Conservation (phyloP, 2,329 filamentous ascomycete species). For the Sclerotinia spermophila region DNA sequence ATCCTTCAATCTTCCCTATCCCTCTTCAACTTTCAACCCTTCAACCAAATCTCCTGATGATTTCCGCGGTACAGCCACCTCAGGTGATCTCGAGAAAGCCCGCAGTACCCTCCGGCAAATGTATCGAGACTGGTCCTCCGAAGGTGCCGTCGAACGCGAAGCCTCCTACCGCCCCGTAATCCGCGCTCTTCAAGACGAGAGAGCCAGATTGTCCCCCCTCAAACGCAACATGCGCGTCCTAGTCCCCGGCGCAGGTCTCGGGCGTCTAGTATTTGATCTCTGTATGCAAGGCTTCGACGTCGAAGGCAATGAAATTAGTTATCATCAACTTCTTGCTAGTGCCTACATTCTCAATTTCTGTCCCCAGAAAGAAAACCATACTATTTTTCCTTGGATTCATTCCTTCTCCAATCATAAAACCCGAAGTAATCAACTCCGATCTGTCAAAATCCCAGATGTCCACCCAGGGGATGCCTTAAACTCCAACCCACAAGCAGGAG, state of each 20-base stretch:
- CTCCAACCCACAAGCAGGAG: conserved; percentile 44
- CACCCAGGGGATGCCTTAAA: conserved; percentile 59
- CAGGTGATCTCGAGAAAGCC: conserved; percentile 81
- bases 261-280: conserved; percentile 84
- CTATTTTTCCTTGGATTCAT: conserved; percentile 80
- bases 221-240: conserved; percentile 52
- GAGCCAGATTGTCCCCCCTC: conserved; percentile 21
- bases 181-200: conserved; percentile 55
- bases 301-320: conserved; percentile 95
- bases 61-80: conserved; percentile 69
- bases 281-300: conserved; percentile 67
- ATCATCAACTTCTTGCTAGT: conserved; percentile 89
- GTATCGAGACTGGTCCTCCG: conserved; percentile 88
- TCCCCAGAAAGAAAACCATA: conserved; percentile 57
- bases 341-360: conserved; percentile 71
- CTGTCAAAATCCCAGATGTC: conserved; percentile 75
- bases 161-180: conserved; percentile 75
- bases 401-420: conserved; percentile 81
- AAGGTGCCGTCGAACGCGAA: conserved; percentile 70
- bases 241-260: conserved; percentile 85
- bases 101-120: conserved; percentile 89
- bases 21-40: neutral
- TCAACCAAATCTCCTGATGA: conserved; percentile 40
- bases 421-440: conserved; percentile 69
- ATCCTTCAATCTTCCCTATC: conserved; percentile 54